Base-by-base conservation (phyloP, 1,284 basidiomycete species). In the Pyrrhoderma lamaoense region DNA sequence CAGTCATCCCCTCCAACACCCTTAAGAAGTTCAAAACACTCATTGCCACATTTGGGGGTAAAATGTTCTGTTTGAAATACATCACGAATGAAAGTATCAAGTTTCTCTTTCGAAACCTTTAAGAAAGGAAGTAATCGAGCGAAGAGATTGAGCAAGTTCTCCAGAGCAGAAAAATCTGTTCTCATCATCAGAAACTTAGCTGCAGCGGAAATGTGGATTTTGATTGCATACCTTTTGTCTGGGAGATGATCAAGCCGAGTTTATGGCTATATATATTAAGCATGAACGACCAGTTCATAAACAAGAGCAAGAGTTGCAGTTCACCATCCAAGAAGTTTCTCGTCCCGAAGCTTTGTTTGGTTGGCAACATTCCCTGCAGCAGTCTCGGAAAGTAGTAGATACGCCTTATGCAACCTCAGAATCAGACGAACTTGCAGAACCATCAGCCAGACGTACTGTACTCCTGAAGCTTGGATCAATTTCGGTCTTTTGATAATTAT, bases 131-230 rank as follows among this genome's bases (percentile, higher is more conserved):
- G 62, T 11, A 81, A 61, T 27, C 72, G 71, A 22, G 74, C 79
- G 57, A 84, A 72, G 2, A 85, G 58, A 49, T 75, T 71, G 25
- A 84, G 62, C 8, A 84, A 68, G 18, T 72, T 67, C 59, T 84
- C 81, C 22, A 81, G 62, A 16, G 71, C 70, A 13, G 82, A 63
- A 58, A 74, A 82, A 54, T 78, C 81, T 84, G 49, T 2, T 7
- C 11, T 7, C n/a, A 2, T 39, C 14, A 14, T 9, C 44, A 42
- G 39, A 5, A 31, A 37, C 7, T n/a, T n/a, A n/a, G n/a, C n/a
- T n/a, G n/a, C n/a, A n/a, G n/a, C n/a, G n/a, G 27, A 31, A 47
- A 34, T 40, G n/a, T 49, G 4, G 19, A 13, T 16, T 19, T 23
- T 21, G 16, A 3, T 5, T 25, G 35, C 35, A 35, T 14, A 64